Evolutionary conservation across 352 stramenopile genomes (phyloP), one percentile per base, ranked within the genome.

Genomic region (Phytopythium oedochilum): DNA sequence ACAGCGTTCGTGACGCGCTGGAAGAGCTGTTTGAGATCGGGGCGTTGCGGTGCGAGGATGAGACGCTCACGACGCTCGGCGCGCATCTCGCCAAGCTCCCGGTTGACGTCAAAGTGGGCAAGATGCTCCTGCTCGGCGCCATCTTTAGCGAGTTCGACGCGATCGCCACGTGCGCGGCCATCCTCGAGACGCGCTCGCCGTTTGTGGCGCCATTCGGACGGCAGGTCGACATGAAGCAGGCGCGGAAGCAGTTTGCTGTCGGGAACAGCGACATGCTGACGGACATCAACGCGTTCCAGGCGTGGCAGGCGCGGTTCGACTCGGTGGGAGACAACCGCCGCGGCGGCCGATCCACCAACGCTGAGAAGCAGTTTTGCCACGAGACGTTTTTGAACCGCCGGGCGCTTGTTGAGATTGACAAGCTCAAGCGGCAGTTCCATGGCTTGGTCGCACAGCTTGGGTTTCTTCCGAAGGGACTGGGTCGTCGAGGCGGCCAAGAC

Each of bases 101-200:
- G n/a, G 78, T 99, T 8, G 90, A 99, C 70, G 92, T 96, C 18
- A 88, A 96, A 63, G 72, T 99, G 20, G 97, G 92, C 26, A 99
- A 99, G 65, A 91, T 99, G 73, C 71, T 99, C 11, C 72, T 99
- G 20, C 91, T 97, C 44, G 96, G 93, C 17, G 83, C 88, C 44
- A 66, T 99, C 12, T 98, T 99, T 54, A 67, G 78, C 18, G 98
- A 94, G 38, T 83, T 81, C 56, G 89, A 86, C 32, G 66, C 73
- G 0, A 66, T 87, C 3, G 77, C 79, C 14, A 88, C 84, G 1
- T 86, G 81, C 40, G 85, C 81, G 0, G 85, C 85, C 10, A 71
- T 93, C 3, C 56, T 94, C 14, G 83, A 93, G 49, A 89, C 80
- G 20, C 87, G 87, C 46, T 92, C 80, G n/a, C 85, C 81, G 43